Percentiles rank a stretch among this genome's conserved stretches.
Conservation (phyloP, 148 eudicot species). For the Chenopodium suecicum region DNA sequence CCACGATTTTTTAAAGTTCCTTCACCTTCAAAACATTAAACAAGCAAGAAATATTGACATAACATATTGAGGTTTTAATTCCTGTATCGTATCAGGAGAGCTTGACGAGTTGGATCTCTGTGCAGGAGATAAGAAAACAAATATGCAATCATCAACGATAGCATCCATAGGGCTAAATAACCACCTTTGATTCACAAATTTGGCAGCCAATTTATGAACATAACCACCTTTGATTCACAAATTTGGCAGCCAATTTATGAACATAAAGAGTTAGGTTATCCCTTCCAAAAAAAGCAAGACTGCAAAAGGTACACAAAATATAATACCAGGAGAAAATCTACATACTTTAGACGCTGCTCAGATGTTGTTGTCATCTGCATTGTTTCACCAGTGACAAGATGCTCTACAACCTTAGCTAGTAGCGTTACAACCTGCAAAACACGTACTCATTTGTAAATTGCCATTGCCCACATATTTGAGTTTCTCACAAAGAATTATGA, state of each 20-base stretch:
- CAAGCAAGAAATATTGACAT: too few species aligned
- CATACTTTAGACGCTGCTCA: conserved; percentile 85
- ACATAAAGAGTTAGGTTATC: background rate
- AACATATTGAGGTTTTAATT: too few species aligned
- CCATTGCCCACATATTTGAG: background rate
- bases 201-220: background rate
- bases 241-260: too few species aligned
- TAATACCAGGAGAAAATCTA: conserved; percentile 7
- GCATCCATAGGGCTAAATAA: too few species aligned
- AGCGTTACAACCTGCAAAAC: conserved; percentile 74
- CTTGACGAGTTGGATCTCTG: too few species aligned
- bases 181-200: too few species aligned
- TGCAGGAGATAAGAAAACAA: too few species aligned
- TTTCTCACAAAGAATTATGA: background rate
- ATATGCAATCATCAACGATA: too few species aligned
- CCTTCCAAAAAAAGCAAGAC: background rate
- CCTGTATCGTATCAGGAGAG: too few species aligned
- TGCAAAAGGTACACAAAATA: background rate
- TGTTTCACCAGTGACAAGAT: conserved; percentile 97
- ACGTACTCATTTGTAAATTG: background rate
- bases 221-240: too few species aligned
- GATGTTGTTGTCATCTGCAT: conserved; percentile 92
- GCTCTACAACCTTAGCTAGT: conserved; percentile 80
- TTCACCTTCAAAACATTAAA: too few species aligned
- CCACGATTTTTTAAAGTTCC: too few species aligned